These are phyloP conservation scores for Pythium biforme DNA, from an alignment of 352 stramenopile genomes.

Conservation along the genomic window DNA sequence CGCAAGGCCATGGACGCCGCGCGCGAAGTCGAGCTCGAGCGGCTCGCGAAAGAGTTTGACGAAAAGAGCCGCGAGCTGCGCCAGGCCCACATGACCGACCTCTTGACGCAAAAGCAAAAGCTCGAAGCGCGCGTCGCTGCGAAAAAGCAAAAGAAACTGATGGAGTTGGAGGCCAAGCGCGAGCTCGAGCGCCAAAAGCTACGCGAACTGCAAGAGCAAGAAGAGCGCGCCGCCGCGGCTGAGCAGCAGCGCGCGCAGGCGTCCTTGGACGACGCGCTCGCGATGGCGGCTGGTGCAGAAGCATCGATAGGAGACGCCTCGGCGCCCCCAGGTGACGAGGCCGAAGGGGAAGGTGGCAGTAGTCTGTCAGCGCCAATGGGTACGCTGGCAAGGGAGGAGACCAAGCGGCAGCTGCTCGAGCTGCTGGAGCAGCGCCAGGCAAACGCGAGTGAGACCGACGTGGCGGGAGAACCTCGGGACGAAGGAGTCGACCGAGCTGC, in stretches of 20 bases:
- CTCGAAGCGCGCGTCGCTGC: conserved; percentile 68
- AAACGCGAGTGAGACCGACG: background rate
- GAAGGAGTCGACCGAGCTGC: conserved; percentile 13
- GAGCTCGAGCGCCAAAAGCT: conserved; percentile 54
- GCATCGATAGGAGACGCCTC: background rate
- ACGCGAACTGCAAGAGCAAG: conserved; percentile 40
- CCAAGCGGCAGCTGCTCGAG: conserved; percentile 14
- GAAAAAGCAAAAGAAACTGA: conserved; percentile 76
- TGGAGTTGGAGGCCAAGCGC: conserved; percentile 68
- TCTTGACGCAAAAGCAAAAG: conserved; percentile 60
- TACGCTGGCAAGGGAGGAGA: background rate
- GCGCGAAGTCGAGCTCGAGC: conserved; percentile 49
- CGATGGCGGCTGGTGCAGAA: background rate
- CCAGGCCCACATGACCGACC: conserved; percentile 57
- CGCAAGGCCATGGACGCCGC: conserved; percentile 48
- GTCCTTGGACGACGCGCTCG: conserved; percentile 27
- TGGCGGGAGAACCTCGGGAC: too few species aligned
- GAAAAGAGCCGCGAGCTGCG: conserved; percentile 57
- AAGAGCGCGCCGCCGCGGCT: conserved; percentile 34
- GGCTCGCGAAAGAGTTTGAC: conserved; percentile 63
- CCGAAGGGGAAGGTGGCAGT: too few species aligned
- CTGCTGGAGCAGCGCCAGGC: conserved; percentile 7
- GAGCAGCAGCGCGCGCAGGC: conserved; percentile 34
- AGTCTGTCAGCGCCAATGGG: too few species aligned
- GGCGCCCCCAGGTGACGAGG: too few species aligned